Conservation (phyloP, 176 grass and related monocot genomes). For the Canna indica region DNA sequence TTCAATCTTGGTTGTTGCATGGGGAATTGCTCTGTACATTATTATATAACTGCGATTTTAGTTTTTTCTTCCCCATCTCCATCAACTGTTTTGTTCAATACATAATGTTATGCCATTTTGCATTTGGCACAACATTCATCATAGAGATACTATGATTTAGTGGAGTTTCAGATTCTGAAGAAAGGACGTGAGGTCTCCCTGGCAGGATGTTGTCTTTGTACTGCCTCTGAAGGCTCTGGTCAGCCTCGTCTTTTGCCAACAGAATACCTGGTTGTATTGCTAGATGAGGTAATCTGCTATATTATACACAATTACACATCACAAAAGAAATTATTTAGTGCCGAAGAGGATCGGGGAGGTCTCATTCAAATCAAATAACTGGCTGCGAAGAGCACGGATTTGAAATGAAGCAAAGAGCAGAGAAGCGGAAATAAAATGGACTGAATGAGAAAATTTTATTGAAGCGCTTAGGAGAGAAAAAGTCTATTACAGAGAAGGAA, state of each 20-base stretch:
- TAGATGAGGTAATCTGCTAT: slow-evolving; percentile 60
- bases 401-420: too few species aligned
- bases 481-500: too few species aligned
- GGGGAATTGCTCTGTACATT: too few species aligned
- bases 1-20: too few species aligned
- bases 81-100: not conserved
- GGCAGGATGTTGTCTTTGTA: slow-evolving; percentile 87
- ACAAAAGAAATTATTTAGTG: not conserved
- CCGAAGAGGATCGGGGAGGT: too few species aligned
- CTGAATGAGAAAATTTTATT: too few species aligned
- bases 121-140: not conserved
- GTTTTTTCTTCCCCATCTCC: not conserved
- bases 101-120: not conserved
- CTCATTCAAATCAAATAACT: too few species aligned
- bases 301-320: not conserved
- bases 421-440: too few species aligned
- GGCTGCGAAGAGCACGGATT: too few species aligned
- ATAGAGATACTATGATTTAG: slow-evolving; percentile 77
- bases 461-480: too few species aligned
- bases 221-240: slow-evolving; percentile 59
- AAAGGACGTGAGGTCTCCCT: slow-evolving; percentile 84
- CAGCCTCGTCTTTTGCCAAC: slow-evolving; percentile 72
- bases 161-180: slow-evolving; percentile 65
- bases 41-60: too few species aligned
- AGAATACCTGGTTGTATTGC: slow-evolving; percentile 82